phyloP scores from a whole-genome alignment of 441 rosid genomes.

The Bruguiera hainesii region DNA sequence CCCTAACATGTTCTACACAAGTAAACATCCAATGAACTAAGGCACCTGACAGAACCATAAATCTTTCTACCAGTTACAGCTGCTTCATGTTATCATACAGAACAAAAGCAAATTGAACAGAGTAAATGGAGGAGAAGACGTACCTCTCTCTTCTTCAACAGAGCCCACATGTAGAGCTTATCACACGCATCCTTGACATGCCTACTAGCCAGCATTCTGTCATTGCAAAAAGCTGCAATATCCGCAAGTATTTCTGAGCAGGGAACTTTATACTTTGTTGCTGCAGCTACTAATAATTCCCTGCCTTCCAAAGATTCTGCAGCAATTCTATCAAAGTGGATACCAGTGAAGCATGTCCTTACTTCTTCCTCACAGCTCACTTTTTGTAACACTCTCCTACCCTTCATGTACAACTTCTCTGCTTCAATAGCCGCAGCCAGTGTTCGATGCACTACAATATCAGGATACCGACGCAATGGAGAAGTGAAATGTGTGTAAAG shows the following conservation, averaged over 20 bases:
- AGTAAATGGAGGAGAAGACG: constrained; percentile 8
- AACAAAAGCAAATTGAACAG: background rate
- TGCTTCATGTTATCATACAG: background rate
- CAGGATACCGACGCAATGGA: constrained; percentile 88
- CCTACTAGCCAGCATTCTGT: constrained; percentile 63
- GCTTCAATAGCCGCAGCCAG: constrained; percentile 86
- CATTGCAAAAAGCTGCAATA: constrained; percentile 67
- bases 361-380: constrained; percentile 20
- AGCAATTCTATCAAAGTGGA: constrained; percentile 54
- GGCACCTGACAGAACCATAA: background rate
- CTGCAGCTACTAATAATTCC: constrained; percentile 59
- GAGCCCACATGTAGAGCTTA: constrained; percentile 78
- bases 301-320: constrained; percentile 56
- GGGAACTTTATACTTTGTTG: constrained; percentile 58
- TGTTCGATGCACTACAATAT: constrained; percentile 80
- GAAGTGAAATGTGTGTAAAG: constrained; percentile 93
- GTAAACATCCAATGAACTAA: background rate
- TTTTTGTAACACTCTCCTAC: constrained; percentile 22
- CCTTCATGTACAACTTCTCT: constrained; percentile 48
- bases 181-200: constrained; percentile 81
- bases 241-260: constrained; percentile 44
- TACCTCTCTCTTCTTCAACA: constrained; percentile 73
- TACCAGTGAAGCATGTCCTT: constrained; percentile 54
- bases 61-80: constrained; percentile 1
- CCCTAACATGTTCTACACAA: background rate